Base-by-base conservation (phyloP, 179 eudicot species). In the Beta corolliflora region DNA sequence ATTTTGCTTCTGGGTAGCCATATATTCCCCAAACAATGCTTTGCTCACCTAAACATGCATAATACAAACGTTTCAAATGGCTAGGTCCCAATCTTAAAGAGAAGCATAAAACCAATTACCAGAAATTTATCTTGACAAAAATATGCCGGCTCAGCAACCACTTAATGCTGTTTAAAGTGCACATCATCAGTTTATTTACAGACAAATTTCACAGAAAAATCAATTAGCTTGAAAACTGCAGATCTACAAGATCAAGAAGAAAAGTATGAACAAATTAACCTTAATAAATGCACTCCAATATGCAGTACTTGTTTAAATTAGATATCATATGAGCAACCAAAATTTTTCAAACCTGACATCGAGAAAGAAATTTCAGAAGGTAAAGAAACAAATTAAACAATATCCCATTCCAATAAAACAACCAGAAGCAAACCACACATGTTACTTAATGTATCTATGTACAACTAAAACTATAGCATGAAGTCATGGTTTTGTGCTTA, bases 41-140 rank as follows among this genome's bases (percentile, higher is more conserved):
- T 96, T 96, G 88, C 98, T 94, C 82, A 94, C 92, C 99, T 96
- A 80, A 65, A 84, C 73, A 80, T 9, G 25, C 70, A 71, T n/a
- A 66, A 70, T 3, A 16, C 5, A 70, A 53, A 13, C 21, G 53
- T 14, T 65, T 70, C 58, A 55, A 52, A 21, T 64, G 64, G 16
- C 36, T 67, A 58, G 69, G 21, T 46, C 76, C 70, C 48, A 31
- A 67, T 63, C 14, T 53, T 29, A 61, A 75, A 52, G 59, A 64
- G 46, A 46, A 60, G 36, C 6, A 83, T 36, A 81, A 3, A 65
- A 23, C 8, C 8, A 72, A 66, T 7, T 44, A 44, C 72, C 52
- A 55, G 41, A 29, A 1, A 74, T 54, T 66, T 16, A 72, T 29
- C 25, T 50, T 13, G 19, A 41, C 48, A 80, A 48, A 21, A 16